Evolutionary conservation across 106 monocot species (phyloP).

Genomic region (Hemerocallis citrina): DNA sequence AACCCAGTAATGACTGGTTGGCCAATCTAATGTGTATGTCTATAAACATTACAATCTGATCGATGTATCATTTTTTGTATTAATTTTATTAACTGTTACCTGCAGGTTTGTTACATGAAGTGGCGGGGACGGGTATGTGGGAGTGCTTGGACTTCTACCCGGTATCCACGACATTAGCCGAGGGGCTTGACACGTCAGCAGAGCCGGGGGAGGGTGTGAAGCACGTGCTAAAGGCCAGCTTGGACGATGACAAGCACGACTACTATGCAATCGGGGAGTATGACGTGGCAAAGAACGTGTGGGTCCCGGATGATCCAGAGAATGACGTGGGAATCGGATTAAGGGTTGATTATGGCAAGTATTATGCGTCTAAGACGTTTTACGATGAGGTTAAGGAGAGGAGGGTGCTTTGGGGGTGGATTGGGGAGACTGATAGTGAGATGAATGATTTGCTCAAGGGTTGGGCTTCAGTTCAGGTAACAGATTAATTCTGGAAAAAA

Average conservation of each 20-base stretch:
- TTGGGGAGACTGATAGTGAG: constrained; percentile 71
- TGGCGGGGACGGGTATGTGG: constrained; percentile 75
- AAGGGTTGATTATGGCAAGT: constrained; percentile 63
- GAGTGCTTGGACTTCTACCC: constrained; percentile 96
- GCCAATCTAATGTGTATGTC: too few species aligned
- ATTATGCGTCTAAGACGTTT: constrained; percentile 67
- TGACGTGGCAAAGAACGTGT: constrained; percentile 14
- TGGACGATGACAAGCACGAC: constrained; percentile 53
- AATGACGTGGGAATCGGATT: constrained; percentile 51
- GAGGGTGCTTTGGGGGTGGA: constrained; percentile 60
- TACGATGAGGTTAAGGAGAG: constrained; percentile 31
- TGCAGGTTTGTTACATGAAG: constrained; percentile 44
- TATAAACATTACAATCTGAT: too few species aligned
- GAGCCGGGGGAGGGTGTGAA: constrained; percentile 12
- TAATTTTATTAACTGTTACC: too few species aligned
- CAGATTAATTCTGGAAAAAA: too few species aligned
- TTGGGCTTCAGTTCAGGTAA: constrained; percentile 65
- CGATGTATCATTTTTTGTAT: too few species aligned
- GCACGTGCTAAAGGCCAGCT: constrained; percentile 63
- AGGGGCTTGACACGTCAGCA: constrained; percentile 61
- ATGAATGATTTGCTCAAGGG: constrained; percentile 45
- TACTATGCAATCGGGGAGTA: constrained; percentile 48
- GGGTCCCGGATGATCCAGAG: constrained; percentile 34
- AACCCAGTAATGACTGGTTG: too few species aligned
- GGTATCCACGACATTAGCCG: constrained; percentile 16